Percentiles rank a stretch among this genome's conserved stretches.
Evolutionary conservation across 306 rosid species (phyloP).

Genomic region (Phaseolus lunatus): DNA sequence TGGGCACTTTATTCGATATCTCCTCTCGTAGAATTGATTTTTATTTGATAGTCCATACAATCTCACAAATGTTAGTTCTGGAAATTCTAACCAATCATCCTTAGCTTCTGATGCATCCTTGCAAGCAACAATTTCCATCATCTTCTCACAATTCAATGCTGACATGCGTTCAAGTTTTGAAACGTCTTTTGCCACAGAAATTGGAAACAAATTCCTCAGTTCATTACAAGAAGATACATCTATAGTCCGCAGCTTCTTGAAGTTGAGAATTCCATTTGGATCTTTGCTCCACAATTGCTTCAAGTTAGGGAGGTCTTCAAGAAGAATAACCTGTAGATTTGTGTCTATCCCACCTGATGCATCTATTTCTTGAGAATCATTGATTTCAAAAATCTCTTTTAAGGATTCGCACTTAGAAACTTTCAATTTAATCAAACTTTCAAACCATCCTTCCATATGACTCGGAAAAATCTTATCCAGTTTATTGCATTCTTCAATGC

Average conservation of each 20-base stretch:
- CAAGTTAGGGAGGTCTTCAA: neutral
- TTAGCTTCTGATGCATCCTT: neutral
- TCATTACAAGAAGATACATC: neutral
- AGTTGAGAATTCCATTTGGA: constrained; percentile 9
- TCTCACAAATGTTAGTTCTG: neutral
- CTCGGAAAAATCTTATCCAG: constrained; percentile 27
- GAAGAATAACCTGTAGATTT: neutral
- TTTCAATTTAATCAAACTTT: neutral
- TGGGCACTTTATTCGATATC: neutral
- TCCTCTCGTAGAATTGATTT: neutral
- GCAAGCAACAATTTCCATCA: constrained; percentile 2
- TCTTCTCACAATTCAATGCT: accelerated
- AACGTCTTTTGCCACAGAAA: constrained; percentile 24
- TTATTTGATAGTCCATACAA: accelerated
- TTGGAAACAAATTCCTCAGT: constrained; percentile 24
- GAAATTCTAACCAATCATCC: neutral
- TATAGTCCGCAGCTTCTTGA: neutral
- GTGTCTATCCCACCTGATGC: neutral
- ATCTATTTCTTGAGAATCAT: neutral
- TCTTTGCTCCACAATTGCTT: neutral
- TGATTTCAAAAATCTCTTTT: constrained; percentile 34
- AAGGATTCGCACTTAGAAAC: neutral
- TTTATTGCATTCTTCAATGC: neutral
- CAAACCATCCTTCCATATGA: constrained; percentile 15
- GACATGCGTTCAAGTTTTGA: neutral